These are phyloP conservation scores for Diplodia seriata DNA, from an alignment of 2,329 filamentous ascomycete species.

Conservation along the genomic window DNA sequence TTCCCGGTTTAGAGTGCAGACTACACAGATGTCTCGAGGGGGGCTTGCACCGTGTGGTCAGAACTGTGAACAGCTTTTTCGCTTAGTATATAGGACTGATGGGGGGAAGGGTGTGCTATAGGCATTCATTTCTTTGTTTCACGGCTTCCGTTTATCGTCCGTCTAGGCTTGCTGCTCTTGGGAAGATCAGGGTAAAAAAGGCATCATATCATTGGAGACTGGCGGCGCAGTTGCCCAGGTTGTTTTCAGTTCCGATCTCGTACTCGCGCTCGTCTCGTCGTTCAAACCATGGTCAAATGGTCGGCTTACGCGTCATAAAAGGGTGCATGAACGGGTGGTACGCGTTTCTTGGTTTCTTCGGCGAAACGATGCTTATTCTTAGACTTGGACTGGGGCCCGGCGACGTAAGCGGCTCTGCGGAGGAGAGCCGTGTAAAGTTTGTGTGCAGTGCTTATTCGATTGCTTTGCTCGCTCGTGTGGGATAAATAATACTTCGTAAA, in stretches of 20 bases:
- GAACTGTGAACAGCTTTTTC: neutral
- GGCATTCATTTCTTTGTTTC: constrained; percentile 7
- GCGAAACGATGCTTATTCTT: neutral
- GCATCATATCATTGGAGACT: constrained; percentile 3
- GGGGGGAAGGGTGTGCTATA: neutral
- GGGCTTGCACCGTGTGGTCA: neutral
- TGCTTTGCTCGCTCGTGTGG: neutral
- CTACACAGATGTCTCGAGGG: neutral
- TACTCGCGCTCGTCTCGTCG: neutral
- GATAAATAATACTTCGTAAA: neutral
- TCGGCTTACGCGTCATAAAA: constrained; percentile 14
- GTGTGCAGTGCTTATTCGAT: neutral
- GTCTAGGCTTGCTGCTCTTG: neutral
- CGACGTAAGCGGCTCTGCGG: constrained; percentile 13
- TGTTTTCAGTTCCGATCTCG: neutral
- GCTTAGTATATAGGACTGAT: constrained; percentile 18
- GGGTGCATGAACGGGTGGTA: constrained; percentile 10
- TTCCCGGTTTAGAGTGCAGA: neutral
- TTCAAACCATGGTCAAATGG: neutral
- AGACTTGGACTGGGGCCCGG: neutral
- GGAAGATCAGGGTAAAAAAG: constrained; percentile 8
- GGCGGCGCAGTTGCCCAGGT: neutral
- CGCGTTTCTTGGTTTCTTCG: constrained; percentile 1
- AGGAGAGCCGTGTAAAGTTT: neutral
- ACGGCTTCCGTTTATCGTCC: neutral